phyloP scores from a whole-genome alignment of 805 yeast species.

The Wickerhamomyces strasburgensis region DNA sequence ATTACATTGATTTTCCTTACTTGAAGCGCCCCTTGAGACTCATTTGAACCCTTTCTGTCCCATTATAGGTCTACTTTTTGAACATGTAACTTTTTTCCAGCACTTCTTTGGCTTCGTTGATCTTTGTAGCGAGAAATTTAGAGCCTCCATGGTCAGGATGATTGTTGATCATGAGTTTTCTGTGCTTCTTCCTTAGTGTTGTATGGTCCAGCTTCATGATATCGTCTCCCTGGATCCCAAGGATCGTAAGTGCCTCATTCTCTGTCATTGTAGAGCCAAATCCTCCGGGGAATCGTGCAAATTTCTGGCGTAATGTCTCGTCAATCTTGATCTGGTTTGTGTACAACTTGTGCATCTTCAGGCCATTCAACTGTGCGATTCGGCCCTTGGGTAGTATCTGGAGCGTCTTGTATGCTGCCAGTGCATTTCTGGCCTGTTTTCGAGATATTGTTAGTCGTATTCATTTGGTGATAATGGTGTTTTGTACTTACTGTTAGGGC shows the following conservation, averaged over 20 bases:
- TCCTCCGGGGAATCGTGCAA: conserved; percentile 50
- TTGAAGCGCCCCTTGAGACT: too few relatives aligned
- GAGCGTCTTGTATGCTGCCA: conserved; percentile 30
- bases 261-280: conserved; percentile 64
- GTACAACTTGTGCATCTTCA: conserved; percentile 18
- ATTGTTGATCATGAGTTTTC: conserved; percentile 71
- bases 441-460: not conserved
- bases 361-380: conserved; percentile 38
- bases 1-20: too few relatives aligned
- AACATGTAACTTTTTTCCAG: conserved; percentile 58
- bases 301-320: conserved; percentile 23
- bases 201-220: conserved; percentile 43
- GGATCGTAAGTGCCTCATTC: conserved; percentile 61
- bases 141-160: conserved; percentile 93
- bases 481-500: conserved; percentile 40
- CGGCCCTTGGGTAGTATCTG: conserved; percentile 29
- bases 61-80: too few relatives aligned
- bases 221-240: conserved; percentile 54
- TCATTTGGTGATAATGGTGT: conserved; percentile 3
- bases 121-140: conserved; percentile 73
- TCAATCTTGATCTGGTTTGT: conserved; percentile 14
- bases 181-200: conserved; percentile 63
- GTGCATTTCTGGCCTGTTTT: conserved; percentile 29
- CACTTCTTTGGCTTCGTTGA: conserved; percentile 79
- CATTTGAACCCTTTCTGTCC: too few relatives aligned